Conservation (phyloP, 305 asterid species). For the Solanum hybrid region DNA sequence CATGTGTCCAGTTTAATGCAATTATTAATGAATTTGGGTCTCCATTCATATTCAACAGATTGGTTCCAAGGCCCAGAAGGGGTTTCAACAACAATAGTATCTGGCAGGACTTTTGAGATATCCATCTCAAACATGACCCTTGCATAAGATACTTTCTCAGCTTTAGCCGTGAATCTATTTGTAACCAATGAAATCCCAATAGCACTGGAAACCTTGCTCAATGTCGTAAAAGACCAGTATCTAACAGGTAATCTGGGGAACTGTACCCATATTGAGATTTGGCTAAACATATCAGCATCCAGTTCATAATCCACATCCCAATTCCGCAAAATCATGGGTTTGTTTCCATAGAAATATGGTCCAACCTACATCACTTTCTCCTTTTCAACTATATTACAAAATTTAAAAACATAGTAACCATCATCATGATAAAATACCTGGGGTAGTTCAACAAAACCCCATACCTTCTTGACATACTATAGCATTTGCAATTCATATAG, state of each 20-base stretch:
- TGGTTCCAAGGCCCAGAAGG: neutral
- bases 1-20: too few species aligned
- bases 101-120: too few species aligned
- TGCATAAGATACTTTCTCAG: too few species aligned
- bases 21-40: too few species aligned
- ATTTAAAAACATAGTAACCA: neutral
- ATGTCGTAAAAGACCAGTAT: neutral
- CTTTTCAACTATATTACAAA: neutral
- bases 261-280: neutral
- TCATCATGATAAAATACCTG: neutral
- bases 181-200: neutral
- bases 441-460: neutral
- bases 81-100: neutral
- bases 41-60: too few species aligned
- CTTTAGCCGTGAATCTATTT: neutral
- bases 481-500: neutral
- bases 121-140: too few species aligned
- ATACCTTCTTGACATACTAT: neutral
- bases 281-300: neutral
- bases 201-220: too few species aligned
- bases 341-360: neutral
- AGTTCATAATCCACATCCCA: neutral
- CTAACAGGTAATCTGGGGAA: neutral
- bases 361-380: neutral
- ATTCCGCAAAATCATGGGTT: neutral